Base-by-base conservation (phyloP, 2,329 filamentous ascomycete genomes). In the Penicillium sp. region DNA sequence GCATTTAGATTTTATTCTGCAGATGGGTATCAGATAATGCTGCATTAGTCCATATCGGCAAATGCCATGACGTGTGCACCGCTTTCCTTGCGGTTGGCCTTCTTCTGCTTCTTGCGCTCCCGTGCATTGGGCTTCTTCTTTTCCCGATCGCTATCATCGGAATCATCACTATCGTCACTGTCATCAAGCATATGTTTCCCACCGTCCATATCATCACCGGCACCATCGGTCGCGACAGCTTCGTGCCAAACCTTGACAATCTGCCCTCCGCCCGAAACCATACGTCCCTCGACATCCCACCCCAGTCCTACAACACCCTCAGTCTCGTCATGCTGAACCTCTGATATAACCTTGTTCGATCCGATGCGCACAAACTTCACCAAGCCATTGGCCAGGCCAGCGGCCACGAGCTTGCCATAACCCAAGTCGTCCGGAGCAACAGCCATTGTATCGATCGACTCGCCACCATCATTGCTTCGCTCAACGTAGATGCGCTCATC, bases 191-290 rank as follows among this genome's bases (percentile, higher is more conserved):
- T 69, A 48, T 72, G 72, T 59, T 77, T 75, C 25, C 65, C 65
- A 26, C 64, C 67, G 3, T 57, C 69, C 31, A 72, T 69, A 19
- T 64, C 75, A 25, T 77, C 80, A 0, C 80, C 79, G 0, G 76
- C 77, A 0, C 77, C 81, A 1, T 81, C 81, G 0, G 84, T 83
- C 0, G 80, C 81, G 1, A 80, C 80, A 1, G 88, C 84, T 70
- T 95, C 86, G 59, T 87, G 86, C 95, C 95, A 99, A 2, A 98
- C 88, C 75, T 97, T 97, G 62, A 99, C 85, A 0, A 87, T 87
- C 65, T 84, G 85, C 0, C 95, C 95, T 53, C 95, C 95, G 11
- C 92, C 93, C 68, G 88, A 96, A 65, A 99, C 92, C 81, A 99
- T 86, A 46, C 95, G 84, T 46, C 92, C 91, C 51, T 88, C 86